Conservation (phyloP, 768 basidiomycete species). For the Mycena rebaudengoi region DNA sequence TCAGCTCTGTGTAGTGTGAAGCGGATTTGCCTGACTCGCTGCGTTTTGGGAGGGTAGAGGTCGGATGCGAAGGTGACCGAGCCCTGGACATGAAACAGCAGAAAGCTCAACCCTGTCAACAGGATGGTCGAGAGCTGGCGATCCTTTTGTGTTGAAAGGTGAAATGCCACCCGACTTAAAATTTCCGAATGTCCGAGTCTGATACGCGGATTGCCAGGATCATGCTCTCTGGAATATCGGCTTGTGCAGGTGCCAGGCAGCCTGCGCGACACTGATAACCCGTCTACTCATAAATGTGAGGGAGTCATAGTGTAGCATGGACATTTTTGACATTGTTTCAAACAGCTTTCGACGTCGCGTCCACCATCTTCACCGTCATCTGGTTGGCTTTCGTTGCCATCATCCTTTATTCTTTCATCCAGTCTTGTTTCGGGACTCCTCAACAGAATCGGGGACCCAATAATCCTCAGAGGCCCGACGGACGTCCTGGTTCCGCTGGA, state of each 20-base stretch:
- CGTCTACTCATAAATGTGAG: slow-evolving; percentile 22
- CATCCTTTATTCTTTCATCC: slow-evolving; percentile 66
- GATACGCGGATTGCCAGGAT: no score
- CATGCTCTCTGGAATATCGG: slow-evolving; percentile 87
- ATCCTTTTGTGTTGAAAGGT: slow-evolving; percentile 89
- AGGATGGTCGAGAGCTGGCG: slow-evolving; percentile 86
- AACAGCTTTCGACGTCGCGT: slow-evolving; percentile 58
- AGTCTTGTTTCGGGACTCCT: slow-evolving; percentile 56
- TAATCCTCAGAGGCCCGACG: no score
- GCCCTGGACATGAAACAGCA: not conserved
- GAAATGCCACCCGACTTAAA: no score
- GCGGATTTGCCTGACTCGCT: slow-evolving; percentile 86
- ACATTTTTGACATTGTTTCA: no score
- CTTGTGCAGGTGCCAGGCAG: slow-evolving; percentile 73
- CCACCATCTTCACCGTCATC: slow-evolving; percentile 61
- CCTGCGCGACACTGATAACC: slow-evolving; percentile 46
- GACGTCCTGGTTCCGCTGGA: slow-evolving; percentile 48
- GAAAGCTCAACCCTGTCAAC: not conserved
- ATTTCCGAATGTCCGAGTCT: no score
- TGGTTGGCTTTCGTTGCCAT: slow-evolving; percentile 63
- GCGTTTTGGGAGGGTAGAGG: slow-evolving; percentile 84
- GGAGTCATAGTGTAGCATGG: no score
- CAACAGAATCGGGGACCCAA: slow-evolving; percentile 42
- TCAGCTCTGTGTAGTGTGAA: slow-evolving; percentile 67
- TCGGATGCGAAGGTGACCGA: slow-evolving; percentile 73